Evolutionary conservation across 2,329 filamentous ascomycete species (phyloP).

Genomic region (Stemphylium beticola): DNA sequence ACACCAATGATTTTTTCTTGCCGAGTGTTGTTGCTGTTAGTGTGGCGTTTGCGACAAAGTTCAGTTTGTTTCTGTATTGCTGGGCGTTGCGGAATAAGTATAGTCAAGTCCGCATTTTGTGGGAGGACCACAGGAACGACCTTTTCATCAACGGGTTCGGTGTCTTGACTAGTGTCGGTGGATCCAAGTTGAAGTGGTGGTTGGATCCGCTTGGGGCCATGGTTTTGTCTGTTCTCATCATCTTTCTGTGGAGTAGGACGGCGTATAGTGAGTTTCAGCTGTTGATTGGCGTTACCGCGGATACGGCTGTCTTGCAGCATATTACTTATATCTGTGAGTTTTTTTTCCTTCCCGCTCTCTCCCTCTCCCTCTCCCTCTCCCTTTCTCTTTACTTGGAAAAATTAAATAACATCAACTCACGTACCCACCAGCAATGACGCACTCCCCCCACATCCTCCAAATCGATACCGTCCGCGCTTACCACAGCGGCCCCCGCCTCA

Average conservation of each 20-base stretch:
- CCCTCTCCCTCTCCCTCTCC: background rate
- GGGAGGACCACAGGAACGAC: conserved; percentile 97
- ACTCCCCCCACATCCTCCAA: conserved; percentile 76
- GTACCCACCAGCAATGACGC: conserved; percentile 73
- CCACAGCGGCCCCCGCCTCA: conserved; percentile 84
- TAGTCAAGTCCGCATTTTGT: conserved; percentile 87
- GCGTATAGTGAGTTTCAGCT: conserved; percentile 89
- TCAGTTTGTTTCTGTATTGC: conserved; percentile 86
- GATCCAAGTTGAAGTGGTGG: conserved; percentile 90
- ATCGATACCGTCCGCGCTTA: conserved; percentile 97
- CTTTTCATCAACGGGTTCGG: conserved; percentile 95
- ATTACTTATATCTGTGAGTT: conserved; percentile 86
- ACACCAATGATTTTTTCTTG: conserved; percentile 71
- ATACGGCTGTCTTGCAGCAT: conserved; percentile 84
- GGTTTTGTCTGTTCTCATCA: conserved; percentile 78
- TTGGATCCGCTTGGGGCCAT: conserved; percentile 93
- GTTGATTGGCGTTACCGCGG: conserved; percentile 86
- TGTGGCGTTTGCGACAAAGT: conserved; percentile 84
- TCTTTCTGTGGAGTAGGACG: conserved; percentile 80
- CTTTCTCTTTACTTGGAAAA: too few relatives aligned
- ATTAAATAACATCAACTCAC: too few relatives aligned
- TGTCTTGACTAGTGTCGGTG: conserved; percentile 89
- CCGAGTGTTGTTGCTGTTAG: conserved; percentile 85
- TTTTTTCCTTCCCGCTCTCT: background rate
- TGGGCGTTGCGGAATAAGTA: conserved; percentile 90